phyloP scores from a whole-genome alignment of 345 rosid species.

The Eucalyptus camaldulensis region DNA sequence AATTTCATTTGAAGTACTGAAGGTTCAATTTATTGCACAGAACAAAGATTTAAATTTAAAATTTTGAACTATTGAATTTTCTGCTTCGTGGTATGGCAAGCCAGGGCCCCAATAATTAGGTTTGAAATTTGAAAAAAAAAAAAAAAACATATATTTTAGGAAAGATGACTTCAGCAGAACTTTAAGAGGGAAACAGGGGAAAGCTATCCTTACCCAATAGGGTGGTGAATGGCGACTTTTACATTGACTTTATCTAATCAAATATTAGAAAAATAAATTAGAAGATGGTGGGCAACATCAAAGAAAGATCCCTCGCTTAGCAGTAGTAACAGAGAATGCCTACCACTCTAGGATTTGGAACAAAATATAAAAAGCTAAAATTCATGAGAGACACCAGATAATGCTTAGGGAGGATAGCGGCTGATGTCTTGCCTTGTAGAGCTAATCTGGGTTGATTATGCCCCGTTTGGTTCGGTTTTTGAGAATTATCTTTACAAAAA shows the following conservation, averaged over 20 bases:
- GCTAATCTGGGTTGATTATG: not conserved
- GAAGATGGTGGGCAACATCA: not conserved
- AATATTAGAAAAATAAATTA: not conserved
- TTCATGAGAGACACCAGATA: not conserved
- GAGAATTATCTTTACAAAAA: too few species aligned
- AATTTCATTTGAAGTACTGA: not conserved
- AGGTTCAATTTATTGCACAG: not conserved
- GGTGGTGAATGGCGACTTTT: not conserved
- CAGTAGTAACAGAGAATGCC: not conserved
- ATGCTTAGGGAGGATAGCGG: not conserved
- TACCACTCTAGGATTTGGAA: not conserved
- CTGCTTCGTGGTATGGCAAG: not conserved
- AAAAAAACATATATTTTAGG: not conserved
- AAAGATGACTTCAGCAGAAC: not conserved
- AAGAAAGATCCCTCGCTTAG: not conserved
- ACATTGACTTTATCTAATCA: not conserved
- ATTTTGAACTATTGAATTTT: not conserved
- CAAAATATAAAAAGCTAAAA: not conserved
- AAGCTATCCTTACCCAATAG: not conserved
- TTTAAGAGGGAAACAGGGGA: not conserved
- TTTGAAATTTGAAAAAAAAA: not conserved
- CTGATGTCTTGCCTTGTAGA: not conserved
- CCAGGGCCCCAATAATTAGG: not conserved
- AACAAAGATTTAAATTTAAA: not conserved
- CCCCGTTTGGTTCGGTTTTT: too few species aligned